phyloP scores from a whole-genome alignment of 2,329 filamentous ascomycete species.

The Aspergillus phoenicis region DNA sequence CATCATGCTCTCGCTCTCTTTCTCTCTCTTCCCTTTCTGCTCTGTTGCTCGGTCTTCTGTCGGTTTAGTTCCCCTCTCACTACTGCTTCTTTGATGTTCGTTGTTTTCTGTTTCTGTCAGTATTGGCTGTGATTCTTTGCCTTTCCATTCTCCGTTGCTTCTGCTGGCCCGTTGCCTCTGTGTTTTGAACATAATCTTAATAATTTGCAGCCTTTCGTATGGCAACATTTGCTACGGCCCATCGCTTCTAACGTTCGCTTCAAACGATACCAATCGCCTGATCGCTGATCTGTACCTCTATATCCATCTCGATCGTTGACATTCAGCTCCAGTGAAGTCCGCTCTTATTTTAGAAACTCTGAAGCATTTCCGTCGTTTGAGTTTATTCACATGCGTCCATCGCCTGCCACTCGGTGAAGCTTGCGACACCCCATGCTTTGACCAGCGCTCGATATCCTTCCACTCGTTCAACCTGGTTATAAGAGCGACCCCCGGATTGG shows the following conservation, averaged over 20 bases:
- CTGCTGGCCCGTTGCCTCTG: slow-evolving; percentile 9
- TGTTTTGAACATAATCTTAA: slow-evolving; percentile 18
- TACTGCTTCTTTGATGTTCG: slow-evolving; percentile 9
- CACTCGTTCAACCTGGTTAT: slow-evolving; percentile 7
- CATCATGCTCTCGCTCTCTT: slow-evolving; percentile 11
- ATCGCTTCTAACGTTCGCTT: slow-evolving; percentile 22
- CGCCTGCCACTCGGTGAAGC: slow-evolving; percentile 1
- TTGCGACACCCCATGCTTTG: slow-evolving; percentile 5
- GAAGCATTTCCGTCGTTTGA: slow-evolving; percentile 1
- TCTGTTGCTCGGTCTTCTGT: slow-evolving; percentile 14
- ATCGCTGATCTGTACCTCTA: background rate
- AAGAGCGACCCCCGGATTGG: background rate
- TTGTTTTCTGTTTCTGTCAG: background rate
- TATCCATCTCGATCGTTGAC: background rate
- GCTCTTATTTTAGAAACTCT: background rate
- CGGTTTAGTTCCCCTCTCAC: slow-evolving; percentile 7
- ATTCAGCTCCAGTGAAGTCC: too few relatives aligned
- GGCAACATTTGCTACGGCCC: slow-evolving; percentile 16
- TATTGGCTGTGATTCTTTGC: background rate
- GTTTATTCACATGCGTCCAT: slow-evolving; percentile 47
- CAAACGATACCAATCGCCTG: slow-evolving; percentile 4
- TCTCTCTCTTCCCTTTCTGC: slow-evolving; percentile 14
- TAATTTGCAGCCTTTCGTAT: background rate
- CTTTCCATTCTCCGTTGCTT: slow-evolving; percentile 5
- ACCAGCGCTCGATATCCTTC: background rate